Evolutionary conservation across 208 protist genomes (phyloP), one percentile per base, ranked within the genome.

Genomic region (Leishmania lainsoni): DNA sequence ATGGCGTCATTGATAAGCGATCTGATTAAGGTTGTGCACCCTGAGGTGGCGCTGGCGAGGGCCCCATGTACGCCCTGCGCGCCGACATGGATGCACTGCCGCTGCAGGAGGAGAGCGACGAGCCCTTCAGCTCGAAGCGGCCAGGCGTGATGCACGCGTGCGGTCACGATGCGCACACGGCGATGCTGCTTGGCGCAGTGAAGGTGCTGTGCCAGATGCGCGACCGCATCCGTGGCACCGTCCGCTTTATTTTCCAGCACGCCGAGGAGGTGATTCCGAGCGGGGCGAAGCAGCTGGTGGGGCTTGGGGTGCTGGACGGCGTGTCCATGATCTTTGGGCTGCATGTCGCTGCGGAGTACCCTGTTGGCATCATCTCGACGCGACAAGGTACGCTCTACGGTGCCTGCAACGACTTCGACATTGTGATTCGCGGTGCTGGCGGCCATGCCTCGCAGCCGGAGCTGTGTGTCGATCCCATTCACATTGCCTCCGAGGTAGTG

Each of bases 171-270:
- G 73, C 88, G 22, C 92, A 95, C 82, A 87, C 90, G 29, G 90
- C 92, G 56, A 92, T 92, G 86, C 89, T 95, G 76, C 83, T 94
- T 56, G 90, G 89, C 10, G 90, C 92, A 2, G 87, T 86, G 56
- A 91, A 92, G 84, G 81, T 94, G 76, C 85, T 94, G 56, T 87
- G 85, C 52, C 80, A 87, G 72, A 80, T 90, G 73, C 80, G 79
- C 58, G 84, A 87, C 51, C 81, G 83, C 59, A 90, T 95, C 77
- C 75, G 86, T 32, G 92, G 92, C 59, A 90, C 87, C 12, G 90
- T 96, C 49, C 90, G 92, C 52, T 96, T 96, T 79, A 86, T 96
- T 61, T 94, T 96, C 79, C 92, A 96, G 84, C 92, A 91, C 81
- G 92, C 92, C 6, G 92, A 96, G 83, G 92, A 96, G 80, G 83